Conservation (phyloP, 169 alveolate species). For the Plasmodium blacklocki region DNA sequence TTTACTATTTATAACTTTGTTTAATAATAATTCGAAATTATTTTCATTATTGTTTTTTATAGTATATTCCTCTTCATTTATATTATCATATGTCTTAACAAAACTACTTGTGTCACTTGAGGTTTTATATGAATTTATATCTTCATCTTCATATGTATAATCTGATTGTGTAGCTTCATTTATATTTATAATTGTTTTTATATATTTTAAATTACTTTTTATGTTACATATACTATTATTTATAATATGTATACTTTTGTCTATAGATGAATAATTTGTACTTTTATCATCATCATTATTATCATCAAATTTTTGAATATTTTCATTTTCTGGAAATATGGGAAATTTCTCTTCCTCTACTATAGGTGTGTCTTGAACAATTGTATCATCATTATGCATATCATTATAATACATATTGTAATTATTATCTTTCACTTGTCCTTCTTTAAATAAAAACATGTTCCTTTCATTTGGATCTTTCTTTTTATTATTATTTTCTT, state of each 20-base stretch:
- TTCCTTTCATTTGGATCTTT: background rate
- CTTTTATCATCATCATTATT: background rate
- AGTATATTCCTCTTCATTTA: background rate
- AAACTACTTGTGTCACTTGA: constrained; percentile 13
- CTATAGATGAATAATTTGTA: constrained; percentile 2
- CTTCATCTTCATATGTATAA: background rate
- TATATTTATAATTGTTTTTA: constrained; percentile 15
- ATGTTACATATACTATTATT: constrained; percentile 22
- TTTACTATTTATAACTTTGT: constrained; percentile 39
- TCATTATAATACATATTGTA: background rate
- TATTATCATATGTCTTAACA: constrained; percentile 8
- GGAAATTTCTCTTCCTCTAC: no score
- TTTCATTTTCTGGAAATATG: background rate
- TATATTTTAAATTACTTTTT: constrained; percentile 18
- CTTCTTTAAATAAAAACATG: no score
- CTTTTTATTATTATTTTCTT: background rate
- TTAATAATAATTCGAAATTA: constrained; percentile 1
- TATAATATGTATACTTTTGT: constrained; percentile 32
- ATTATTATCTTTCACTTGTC: background rate
- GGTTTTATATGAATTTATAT: background rate
- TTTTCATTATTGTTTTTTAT: constrained; percentile 16
- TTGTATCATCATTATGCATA: background rate
- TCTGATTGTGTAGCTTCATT: constrained; percentile 4
- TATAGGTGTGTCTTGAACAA: background rate
- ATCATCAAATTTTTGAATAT: background rate